Evolutionary conservation across 768 basidiomycete genomes (phyloP), one percentile per base, ranked within the genome.

Genomic region (Lenzites betulinus): DNA sequence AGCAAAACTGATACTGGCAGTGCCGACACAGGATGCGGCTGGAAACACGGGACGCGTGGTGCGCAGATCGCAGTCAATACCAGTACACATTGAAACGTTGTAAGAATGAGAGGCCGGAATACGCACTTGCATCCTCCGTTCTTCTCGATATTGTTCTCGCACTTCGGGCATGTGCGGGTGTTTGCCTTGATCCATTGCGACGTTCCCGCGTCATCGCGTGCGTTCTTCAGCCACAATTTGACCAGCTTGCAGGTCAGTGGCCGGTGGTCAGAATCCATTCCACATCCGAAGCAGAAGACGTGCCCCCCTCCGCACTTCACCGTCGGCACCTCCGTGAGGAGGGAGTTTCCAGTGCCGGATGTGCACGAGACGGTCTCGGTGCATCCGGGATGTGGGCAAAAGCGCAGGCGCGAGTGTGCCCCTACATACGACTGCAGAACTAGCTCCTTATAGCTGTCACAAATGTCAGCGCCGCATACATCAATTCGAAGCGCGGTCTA

Each of bases 1-100:
- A 99, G 74, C 97, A 99, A 73, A 98, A 99, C 78, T 93, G 91
- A 66, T 91, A 85, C 66, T 92, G 93, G 81, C 97, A 98, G 76
- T 97, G 97, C 79, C 95, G 94, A 79, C 97, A 98, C 9, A 93
- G 95, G 91, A 99, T 99, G 72, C 98, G 97, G 79, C 95, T 97
- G 64, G 7, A 26, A 15, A 42, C 18, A 23, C 44, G 23, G 30
- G 11, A 33, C 11, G 30, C 30, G 30, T 11, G 11, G 11, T 5
- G 11, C 30, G 30, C 30, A 11, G 30, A 33, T 11, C 11, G 11
- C 30, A 33, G 30, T 33, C 11, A 23, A 11, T 15, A 43, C 22
- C 2, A 30, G 16, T 3, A 35, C 30, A 13, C 26, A 5, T 16
- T 49, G 3, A 2, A 16, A 18, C 23, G 3, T 7, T 12, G 50